phyloP scores from a whole-genome alignment of 2,329 filamentous ascomycete species.

The Alternaria ventricosa region DNA sequence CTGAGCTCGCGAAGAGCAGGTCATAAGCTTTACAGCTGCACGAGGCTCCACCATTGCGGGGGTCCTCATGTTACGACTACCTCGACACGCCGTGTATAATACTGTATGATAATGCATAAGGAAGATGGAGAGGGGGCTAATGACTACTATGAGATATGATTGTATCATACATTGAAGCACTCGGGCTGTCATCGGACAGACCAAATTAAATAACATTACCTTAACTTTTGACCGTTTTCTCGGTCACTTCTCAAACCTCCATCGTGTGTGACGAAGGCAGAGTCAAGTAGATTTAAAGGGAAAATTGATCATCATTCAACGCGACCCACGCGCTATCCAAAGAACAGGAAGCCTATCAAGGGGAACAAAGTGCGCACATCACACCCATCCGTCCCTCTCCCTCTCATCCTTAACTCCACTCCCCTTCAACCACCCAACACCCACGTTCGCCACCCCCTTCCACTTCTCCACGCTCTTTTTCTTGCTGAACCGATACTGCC shows the following conservation, averaged over 20 bases:
- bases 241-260: neutral
- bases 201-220: neutral
- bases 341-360: too few relatives aligned
- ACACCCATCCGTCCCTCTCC: conserved; percentile 37
- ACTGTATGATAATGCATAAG: neutral
- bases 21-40: neutral
- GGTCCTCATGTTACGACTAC: neutral
- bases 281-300: neutral
- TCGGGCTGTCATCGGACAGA: neutral
- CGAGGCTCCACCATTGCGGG: neutral
- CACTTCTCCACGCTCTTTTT: conserved; percentile 43
- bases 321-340: neutral
- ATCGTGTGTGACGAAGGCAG: neutral
- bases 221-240: neutral
- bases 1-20: conserved; percentile 40
- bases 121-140: neutral
- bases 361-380: neutral
- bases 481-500: conserved; percentile 43
- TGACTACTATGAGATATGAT: neutral
- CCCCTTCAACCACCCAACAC: conserved; percentile 46
- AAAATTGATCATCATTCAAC: neutral
- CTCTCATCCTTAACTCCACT: conserved; percentile 34
- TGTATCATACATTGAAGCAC: neutral
- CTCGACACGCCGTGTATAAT: neutral
- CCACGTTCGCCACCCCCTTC: conserved; percentile 42